Evolutionary conservation across 2,329 filamentous ascomycete genomes (phyloP).

Genomic region (Alternaria ethzedia): DNA sequence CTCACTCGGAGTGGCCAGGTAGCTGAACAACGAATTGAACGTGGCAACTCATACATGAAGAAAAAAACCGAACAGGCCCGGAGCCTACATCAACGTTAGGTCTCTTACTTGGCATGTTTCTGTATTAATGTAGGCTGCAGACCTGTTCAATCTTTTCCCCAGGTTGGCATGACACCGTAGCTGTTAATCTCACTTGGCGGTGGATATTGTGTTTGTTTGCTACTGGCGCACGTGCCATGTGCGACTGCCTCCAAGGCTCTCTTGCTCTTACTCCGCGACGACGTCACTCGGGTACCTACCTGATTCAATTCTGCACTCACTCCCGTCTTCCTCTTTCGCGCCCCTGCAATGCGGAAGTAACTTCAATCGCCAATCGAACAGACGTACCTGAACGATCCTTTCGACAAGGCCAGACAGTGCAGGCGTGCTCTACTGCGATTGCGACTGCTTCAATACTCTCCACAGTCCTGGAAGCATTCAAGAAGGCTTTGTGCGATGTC

Average conservation of each 20-base stretch:
- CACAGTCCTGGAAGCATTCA: not conserved
- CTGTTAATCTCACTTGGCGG: not conserved
- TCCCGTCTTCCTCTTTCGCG: not conserved
- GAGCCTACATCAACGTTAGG: not conserved
- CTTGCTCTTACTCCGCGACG: not conserved
- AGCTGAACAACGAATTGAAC: not conserved
- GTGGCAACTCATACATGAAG: not conserved
- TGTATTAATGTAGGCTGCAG: not conserved
- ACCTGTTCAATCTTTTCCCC: not conserved
- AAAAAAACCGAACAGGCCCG: not conserved
- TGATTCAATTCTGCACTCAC: not conserved
- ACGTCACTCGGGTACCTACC: not conserved
- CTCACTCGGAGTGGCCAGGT: not conserved
- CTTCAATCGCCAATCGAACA: not conserved
- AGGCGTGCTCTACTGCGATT: not conserved
- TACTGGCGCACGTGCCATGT: constrained; percentile 4
- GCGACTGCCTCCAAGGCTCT: constrained; percentile 1
- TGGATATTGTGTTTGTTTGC: not conserved
- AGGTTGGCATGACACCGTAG: not conserved
- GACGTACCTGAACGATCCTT: not conserved
- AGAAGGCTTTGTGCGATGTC: not conserved
- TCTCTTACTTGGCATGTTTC: no score
- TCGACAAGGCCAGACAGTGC: not conserved
- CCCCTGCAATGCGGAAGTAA: not conserved
- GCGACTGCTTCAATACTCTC: not conserved